Evolutionary conservation across 768 basidiomycete genomes (phyloP).

Genomic region (Podaxis rugospora): DNA sequence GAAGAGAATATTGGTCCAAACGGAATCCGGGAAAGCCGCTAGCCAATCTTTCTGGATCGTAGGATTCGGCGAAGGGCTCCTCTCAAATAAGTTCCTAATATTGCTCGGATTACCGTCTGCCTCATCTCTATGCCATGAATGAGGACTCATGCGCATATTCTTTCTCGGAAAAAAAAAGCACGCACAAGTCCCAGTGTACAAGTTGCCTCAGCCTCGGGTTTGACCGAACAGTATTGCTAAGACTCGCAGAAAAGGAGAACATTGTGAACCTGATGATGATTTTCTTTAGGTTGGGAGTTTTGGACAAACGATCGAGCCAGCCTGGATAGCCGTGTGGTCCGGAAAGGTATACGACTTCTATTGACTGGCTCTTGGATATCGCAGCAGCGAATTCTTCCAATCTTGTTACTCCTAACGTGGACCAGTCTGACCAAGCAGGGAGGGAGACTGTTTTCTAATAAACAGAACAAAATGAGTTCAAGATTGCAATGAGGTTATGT

Average conservation of each 20-base stretch:
- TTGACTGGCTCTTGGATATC: not conserved
- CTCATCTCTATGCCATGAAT: not conserved
- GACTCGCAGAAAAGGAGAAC: too few species aligned
- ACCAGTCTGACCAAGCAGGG: not conserved
- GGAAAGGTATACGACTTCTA: not conserved
- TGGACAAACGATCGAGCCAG: not conserved
- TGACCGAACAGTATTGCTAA: not conserved
- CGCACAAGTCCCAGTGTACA: not conserved
- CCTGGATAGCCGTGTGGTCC: not conserved
- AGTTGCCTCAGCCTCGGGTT: not conserved
- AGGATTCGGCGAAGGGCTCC: not conserved
- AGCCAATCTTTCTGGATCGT: not conserved
- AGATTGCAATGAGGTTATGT: not conserved
- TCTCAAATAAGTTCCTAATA: not conserved
- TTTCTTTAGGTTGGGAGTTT: not conserved
- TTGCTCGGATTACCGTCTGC: not conserved
- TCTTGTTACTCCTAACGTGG: not conserved
- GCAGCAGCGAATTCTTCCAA: not conserved
- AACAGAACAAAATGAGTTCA: not conserved
- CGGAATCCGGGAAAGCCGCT: not conserved
- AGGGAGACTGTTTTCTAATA: not conserved
- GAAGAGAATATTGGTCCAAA: slow-evolving; percentile 1
- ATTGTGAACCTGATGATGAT: not conserved
- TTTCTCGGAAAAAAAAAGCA: not conserved
- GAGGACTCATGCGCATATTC: not conserved